Base-by-base conservation (phyloP, 441 rosid genomes). In the Jatropha multifida region DNA sequence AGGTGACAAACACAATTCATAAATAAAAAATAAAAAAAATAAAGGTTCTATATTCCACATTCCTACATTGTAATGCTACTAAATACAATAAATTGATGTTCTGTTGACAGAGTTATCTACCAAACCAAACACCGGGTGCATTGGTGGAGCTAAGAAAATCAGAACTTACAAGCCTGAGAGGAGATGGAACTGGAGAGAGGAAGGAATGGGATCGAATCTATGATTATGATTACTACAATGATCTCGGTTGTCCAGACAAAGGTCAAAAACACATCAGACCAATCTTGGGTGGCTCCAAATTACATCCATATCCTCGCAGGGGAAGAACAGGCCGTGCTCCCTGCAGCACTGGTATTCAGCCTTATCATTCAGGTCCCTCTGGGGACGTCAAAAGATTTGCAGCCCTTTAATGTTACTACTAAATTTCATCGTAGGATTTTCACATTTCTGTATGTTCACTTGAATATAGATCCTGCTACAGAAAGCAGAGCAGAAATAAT, bases 181-280 rank as follows among this genome's bases (percentile, higher is more conserved):
- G 89, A 76, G 77, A 84, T 79, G 88, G 87, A 75, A 83, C 56
- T 0, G 87, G 85, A 72, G 90, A 85, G 77, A 84, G 88, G 76
- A 83, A 83, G 75, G 90, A 88, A 72, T 88, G 91, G 91, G 90
- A 91, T 37, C 79, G 91, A 61, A 78, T 87, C 46, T 91, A 91
- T 14, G 88, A 87, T 62, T 91, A 91, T 46, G 93, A 86, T 76
- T 70, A 64, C 76, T 89, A 87, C 76, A 86, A 87, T 66, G 90
- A 88, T 79, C 89, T 88, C 76, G 89, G 90, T 20, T 41, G 82
- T 79, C 86, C 90, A 63, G 84, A 77, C 55, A 77, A 72, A 77
- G 87, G 85, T 68, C 78, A 41, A 15, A 83, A 79, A 52, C 74
- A 83, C 32, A 32, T 55, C 56, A 85, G 92, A 82, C 90, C 85